Evolutionary conservation across 116 monocot species (phyloP).

Genomic region (Dioscorea cayenensis): DNA sequence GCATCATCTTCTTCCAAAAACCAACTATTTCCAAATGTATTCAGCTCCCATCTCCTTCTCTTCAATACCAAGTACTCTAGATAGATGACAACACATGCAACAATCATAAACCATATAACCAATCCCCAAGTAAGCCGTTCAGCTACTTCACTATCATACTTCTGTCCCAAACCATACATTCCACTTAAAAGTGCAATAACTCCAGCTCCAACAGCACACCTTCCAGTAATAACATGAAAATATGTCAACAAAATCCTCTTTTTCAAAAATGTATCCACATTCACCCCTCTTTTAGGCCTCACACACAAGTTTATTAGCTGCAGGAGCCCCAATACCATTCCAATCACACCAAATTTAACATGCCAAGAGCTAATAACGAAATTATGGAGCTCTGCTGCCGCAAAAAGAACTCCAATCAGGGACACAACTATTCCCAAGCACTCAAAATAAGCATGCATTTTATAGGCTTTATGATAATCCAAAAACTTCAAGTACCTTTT

Average conservation of each 20-base stretch:
- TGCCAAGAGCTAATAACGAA: conserved; percentile 70
- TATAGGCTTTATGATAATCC: conserved; percentile 80
- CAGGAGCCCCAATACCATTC: conserved; percentile 52
- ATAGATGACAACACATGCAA: conserved; percentile 38
- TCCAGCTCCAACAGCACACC: conserved; percentile 50
- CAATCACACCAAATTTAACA: conserved; percentile 77
- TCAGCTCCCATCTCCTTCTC: conserved; percentile 28
- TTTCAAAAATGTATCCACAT: conserved; percentile 39
- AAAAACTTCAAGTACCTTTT: conserved; percentile 88
- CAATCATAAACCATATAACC: conserved; percentile 54
- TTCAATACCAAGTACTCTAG: conserved; percentile 62
- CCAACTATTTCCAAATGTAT: conserved; percentile 60
- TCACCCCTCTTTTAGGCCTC: conserved; percentile 49
- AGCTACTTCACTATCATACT: conserved; percentile 67
- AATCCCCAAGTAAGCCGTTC: conserved; percentile 75
- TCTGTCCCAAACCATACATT: conserved; percentile 70
- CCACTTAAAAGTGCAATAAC: conserved; percentile 68
- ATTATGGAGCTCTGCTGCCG: conserved; percentile 87
- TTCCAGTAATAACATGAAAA: conserved; percentile 69
- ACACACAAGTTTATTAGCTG: conserved; percentile 86
- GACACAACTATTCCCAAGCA: conserved; percentile 75
- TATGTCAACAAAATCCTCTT: conserved; percentile 73
- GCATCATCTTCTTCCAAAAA: conserved; percentile 86
- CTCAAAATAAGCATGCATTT: conserved; percentile 80
- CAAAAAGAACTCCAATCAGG: conserved; percentile 83